These are phyloP conservation scores for Syzygium aqueum DNA, from an alignment of 345 rosid genomes.

Conservation along the genomic window DNA sequence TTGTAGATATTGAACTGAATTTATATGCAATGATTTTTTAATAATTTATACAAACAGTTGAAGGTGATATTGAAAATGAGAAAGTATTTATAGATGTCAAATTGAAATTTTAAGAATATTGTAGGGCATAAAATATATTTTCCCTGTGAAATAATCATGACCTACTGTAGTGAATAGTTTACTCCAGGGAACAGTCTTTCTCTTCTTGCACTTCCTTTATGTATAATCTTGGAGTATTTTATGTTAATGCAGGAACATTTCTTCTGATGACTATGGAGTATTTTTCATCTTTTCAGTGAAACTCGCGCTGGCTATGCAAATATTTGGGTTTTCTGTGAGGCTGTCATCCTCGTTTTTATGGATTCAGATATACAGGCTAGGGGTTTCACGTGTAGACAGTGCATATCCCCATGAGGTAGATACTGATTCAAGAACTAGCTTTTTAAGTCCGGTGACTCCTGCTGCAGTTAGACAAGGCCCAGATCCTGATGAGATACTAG, in stretches of 20 bases:
- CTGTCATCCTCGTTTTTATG: constrained; percentile 68
- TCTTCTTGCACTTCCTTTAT: not conserved
- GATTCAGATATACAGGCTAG: constrained; percentile 93
- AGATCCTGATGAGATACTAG: constrained; percentile 44
- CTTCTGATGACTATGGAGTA: constrained; percentile 31
- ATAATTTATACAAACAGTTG: not conserved
- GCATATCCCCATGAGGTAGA: constrained; percentile 34
- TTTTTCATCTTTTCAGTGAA: constrained; percentile 60
- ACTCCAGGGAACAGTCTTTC: not conserved
- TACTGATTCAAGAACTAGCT: constrained; percentile 56
- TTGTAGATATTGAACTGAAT: not conserved
- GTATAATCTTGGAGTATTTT: not conserved
- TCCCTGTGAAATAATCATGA: not conserved
- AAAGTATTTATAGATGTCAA: not conserved
- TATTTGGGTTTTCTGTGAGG: constrained; percentile 68
- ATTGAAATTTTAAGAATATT: not conserved
- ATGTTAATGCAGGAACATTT: constrained; percentile 46
- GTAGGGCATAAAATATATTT: not conserved
- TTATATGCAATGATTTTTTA: not conserved
- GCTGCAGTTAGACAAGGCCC: constrained; percentile 23
- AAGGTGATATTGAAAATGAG: not conserved
- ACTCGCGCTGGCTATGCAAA: constrained; percentile 78
- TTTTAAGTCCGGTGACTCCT: constrained; percentile 48
- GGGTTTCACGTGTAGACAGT: constrained; percentile 38
- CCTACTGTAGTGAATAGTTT: not conserved